Percentiles rank a stretch among this genome's conserved stretches.
Evolutionary conservation across 2,329 filamentous ascomycete species (phyloP).

Genomic region (Geosmithia putterillii): DNA sequence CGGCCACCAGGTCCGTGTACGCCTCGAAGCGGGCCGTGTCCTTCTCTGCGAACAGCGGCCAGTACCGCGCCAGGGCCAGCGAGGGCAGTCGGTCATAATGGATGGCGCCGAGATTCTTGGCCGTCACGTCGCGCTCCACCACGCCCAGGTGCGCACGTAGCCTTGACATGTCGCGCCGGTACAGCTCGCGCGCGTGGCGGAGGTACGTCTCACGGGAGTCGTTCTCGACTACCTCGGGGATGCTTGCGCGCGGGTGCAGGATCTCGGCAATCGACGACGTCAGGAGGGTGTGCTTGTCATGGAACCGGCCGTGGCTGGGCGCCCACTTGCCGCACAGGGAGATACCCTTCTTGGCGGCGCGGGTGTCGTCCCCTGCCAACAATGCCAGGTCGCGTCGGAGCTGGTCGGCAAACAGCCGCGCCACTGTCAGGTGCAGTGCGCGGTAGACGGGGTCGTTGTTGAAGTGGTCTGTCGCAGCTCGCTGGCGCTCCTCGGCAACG

Average conservation of each 20-base stretch:
- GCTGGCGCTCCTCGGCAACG: constrained; percentile 25
- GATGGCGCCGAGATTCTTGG: constrained; percentile 33
- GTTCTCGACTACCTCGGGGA: no score
- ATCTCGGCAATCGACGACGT: constrained; percentile 44
- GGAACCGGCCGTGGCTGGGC: constrained; percentile 38
- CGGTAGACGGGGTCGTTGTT: constrained; percentile 31
- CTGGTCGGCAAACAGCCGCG: constrained; percentile 44
- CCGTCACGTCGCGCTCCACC: constrained; percentile 38
- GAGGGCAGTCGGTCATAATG: constrained; percentile 45
- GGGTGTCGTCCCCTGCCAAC: constrained; percentile 23
- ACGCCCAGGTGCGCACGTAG: constrained; percentile 39
- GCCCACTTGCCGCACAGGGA: constrained; percentile 51
- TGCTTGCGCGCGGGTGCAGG: constrained; percentile 23
- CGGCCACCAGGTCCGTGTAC: constrained; percentile 35
- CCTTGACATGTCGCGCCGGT: constrained; percentile 36
- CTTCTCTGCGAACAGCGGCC: constrained; percentile 32
- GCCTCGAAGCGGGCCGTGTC: constrained; percentile 34
- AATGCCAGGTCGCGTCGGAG: constrained; percentile 31
- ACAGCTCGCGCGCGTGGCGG: constrained; percentile 38
- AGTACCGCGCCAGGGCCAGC: constrained; percentile 42
- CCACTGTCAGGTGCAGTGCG: constrained; percentile 36
- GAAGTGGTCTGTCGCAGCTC: constrained; percentile 25
- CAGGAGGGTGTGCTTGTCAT: constrained; percentile 46
- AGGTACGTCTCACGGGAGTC: constrained; percentile 42
- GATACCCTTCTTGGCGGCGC: constrained; percentile 26